Conservation (phyloP, 495 filamentous ascomycete species). For the Hypoxylon cercidicola region DNA sequence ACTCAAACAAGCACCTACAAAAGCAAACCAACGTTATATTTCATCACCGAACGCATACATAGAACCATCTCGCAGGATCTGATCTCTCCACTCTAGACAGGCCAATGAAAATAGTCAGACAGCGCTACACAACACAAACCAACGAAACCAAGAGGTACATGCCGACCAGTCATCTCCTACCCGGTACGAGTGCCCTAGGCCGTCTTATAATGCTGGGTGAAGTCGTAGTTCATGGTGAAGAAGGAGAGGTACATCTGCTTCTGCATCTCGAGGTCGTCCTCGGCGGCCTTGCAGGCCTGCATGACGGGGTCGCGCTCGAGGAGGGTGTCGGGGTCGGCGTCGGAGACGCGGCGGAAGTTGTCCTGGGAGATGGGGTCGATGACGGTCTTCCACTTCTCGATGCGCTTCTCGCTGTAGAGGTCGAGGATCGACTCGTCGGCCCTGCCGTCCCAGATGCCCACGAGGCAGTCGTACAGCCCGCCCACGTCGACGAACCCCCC, state of each 20-base stretch:
- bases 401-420: slow-evolving; percentile 65
- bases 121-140: slow-evolving; percentile 3
- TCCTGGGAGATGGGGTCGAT: slow-evolving; percentile 66
- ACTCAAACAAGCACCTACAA: neutral
- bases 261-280: slow-evolving; percentile 43
- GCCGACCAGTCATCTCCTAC: neutral
- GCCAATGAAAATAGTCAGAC: slow-evolving; percentile 7
- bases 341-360: slow-evolving; percentile 59
- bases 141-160: slow-evolving; percentile 7
- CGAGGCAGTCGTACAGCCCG: slow-evolving; percentile 66
- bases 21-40: neutral
- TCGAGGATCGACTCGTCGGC: slow-evolving; percentile 68
- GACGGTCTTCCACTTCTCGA: slow-evolving; percentile 63
- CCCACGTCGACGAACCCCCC: slow-evolving; percentile 70
- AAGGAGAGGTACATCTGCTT: slow-evolving; percentile 45
- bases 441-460: slow-evolving; percentile 64
- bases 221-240: slow-evolving; percentile 53
- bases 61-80: neutral
- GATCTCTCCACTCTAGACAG: slow-evolving; percentile 6
- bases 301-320: slow-evolving; percentile 54
- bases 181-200: slow-evolving; percentile 10
- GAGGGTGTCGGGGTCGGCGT: slow-evolving; percentile 48
- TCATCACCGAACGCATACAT: neutral
- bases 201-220: slow-evolving; percentile 55
- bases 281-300: slow-evolving; percentile 49